These are phyloP conservation scores for Antrodiella citrinella DNA, from an alignment of 768 basidiomycete genomes.

Conservation along the genomic window DNA sequence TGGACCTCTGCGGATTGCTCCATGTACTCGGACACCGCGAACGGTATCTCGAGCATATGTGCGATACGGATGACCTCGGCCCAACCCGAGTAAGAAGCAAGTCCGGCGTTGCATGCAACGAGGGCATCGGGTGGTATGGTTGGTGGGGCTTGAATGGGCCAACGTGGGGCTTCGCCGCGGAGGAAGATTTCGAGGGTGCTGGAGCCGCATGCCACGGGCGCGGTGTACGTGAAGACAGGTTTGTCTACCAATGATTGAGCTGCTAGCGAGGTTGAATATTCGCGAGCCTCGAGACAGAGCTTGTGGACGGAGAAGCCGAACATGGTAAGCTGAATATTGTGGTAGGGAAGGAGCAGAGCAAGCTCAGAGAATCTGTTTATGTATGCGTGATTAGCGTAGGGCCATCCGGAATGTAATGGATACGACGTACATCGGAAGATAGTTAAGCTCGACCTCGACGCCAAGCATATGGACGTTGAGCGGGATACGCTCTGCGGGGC, in stretches of 20 bases:
- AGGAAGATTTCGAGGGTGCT: constrained; percentile 32
- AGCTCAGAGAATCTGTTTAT: constrained; percentile 39
- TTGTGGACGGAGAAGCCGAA: constrained; percentile 28
- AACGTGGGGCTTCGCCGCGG: constrained; percentile 18
- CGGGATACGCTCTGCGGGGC: constrained; percentile 17
- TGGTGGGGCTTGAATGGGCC: constrained; percentile 16
- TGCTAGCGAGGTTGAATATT: constrained; percentile 21
- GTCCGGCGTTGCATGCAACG: constrained; percentile 33
- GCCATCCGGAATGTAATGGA: too few relatives aligned
- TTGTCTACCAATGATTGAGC: constrained; percentile 17
- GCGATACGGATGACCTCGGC: constrained; percentile 20
- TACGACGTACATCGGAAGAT: constrained; percentile 33
- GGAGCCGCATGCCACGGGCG: constrained; percentile 29
- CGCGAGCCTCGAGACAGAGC: constrained; percentile 24
- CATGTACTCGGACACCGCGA: constrained; percentile 10
- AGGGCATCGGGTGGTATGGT: constrained; percentile 31
- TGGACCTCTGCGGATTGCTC: constrained; percentile 7
- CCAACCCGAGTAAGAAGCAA: constrained; percentile 31
- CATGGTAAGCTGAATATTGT: constrained; percentile 35
- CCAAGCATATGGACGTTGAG: constrained; percentile 31
- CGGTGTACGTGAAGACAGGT: constrained; percentile 27
- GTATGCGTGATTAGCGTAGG: too few relatives aligned
- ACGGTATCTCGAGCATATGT: constrained; percentile 5
- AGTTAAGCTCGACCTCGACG: constrained; percentile 31
- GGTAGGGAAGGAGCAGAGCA: constrained; percentile 35